phyloP scores from a whole-genome alignment of 139 green algal species.

The Nannochloris sp. region DNA sequence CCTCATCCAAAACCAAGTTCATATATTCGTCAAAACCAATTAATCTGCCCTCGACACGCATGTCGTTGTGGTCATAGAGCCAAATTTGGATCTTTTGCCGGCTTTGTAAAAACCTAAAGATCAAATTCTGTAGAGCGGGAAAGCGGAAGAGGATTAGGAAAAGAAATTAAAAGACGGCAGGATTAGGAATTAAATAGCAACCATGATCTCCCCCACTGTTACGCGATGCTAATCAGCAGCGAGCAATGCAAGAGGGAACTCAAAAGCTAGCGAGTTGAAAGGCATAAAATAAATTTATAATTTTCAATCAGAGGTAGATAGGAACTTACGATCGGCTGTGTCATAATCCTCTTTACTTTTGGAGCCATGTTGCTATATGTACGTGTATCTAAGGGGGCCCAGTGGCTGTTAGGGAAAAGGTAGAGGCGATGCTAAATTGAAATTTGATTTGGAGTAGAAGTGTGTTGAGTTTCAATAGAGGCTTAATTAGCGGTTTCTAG shows the following conservation, averaged over 20 bases:
- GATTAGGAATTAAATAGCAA: not conserved
- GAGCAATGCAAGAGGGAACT: no score
- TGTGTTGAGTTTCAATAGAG: not conserved
- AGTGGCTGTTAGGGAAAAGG: no score
- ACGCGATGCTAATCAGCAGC: no score
- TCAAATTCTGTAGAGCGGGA: constrained; percentile 73
- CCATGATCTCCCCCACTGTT: no score
- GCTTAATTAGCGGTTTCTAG: not conserved
- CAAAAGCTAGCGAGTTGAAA: no score
- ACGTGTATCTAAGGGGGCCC: no score
- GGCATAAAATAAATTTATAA: no score
- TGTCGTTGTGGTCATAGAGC: constrained; percentile 93
- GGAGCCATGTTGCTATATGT: constrained; percentile 31
- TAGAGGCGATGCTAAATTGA: not conserved
- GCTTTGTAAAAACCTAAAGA: constrained; percentile 97
- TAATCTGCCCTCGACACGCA: constrained; percentile 73
- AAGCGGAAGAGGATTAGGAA: not conserved
- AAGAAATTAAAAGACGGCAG: not conserved
- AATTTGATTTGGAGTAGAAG: not conserved
- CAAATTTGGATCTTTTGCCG: constrained; percentile 92
- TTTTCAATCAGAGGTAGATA: no score
- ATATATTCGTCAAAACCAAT: constrained; percentile 99
- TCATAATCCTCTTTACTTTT: constrained; percentile 77
- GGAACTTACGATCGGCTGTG: constrained; percentile 68
- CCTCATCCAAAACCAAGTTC: constrained; percentile 98